Evolutionary conservation across 176 grass and related monocot genomes (phyloP).

Genomic region (Carex scoparia): DNA sequence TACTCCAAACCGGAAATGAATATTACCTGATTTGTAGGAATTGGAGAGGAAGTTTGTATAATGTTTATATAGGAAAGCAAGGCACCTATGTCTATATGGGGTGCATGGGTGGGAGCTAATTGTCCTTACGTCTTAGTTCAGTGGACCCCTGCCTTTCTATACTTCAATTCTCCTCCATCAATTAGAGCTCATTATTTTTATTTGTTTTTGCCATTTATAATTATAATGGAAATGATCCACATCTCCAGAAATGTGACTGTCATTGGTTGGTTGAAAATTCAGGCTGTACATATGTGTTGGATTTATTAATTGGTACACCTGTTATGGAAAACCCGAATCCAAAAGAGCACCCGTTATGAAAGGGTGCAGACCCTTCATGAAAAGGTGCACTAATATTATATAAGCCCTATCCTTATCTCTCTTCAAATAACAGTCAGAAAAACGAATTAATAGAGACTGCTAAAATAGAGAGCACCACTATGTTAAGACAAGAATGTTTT

Average conservation of each 20-base stretch:
- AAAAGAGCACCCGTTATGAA: too few relatives aligned
- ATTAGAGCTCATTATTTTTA: neutral
- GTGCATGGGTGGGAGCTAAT: constrained; percentile 30
- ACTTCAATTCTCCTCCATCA: constrained; percentile 23
- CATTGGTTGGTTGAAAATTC: neutral
- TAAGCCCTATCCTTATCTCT: too few relatives aligned
- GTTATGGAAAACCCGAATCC: too few relatives aligned
- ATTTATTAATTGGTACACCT: too few relatives aligned
- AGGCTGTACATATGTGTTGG: neutral
- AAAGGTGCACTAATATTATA: too few relatives aligned
- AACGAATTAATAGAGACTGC: too few relatives aligned
- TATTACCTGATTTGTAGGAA: neutral
- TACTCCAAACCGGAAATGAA: neutral
- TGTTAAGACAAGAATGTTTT: too few relatives aligned
- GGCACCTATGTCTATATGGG: constrained; percentile 8
- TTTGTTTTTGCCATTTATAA: neutral
- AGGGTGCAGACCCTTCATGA: too few relatives aligned
- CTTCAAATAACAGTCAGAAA: too few relatives aligned
- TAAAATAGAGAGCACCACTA: too few relatives aligned
- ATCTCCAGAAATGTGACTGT: neutral
- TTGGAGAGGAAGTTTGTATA: neutral
- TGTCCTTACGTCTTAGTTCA: constrained; percentile 25
- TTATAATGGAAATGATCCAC: neutral
- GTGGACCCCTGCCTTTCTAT: neutral
- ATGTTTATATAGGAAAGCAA: constrained; percentile 17